Conservation (phyloP, 1,284 basidiomycete genomes). For the Sanghuangporus sanghuang region DNA sequence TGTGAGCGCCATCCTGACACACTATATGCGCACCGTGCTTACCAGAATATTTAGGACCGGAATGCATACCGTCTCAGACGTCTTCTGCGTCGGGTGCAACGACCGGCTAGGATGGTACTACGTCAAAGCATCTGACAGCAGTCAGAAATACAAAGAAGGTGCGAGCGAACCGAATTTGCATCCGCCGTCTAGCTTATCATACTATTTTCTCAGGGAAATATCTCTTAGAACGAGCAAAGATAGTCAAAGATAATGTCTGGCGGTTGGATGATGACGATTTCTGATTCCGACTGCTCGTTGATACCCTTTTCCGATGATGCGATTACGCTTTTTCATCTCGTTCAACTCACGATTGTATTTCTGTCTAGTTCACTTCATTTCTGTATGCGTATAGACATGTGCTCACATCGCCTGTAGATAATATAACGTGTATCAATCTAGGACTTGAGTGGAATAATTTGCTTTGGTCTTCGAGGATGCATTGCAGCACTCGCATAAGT, state of each 20-base stretch:
- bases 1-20: constrained; percentile 40
- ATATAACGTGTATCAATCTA: no score
- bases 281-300: not conserved
- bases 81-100: constrained; percentile 73
- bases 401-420: not conserved
- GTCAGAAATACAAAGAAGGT: constrained; percentile 90
- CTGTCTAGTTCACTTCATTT: not conserved
- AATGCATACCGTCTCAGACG: constrained; percentile 77
- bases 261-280: constrained; percentile 43
- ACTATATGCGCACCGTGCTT: not conserved
- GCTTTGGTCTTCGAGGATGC: not conserved
- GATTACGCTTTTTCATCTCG: not conserved
- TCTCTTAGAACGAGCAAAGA: constrained; percentile 74
- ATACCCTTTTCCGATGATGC: not conserved
- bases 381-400: not conserved
- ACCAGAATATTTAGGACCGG: constrained; percentile 57
- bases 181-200: not conserved
- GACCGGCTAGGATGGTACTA: constrained; percentile 83
- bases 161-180: constrained; percentile 17
- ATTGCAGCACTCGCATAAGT: not conserved
- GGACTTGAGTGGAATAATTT: not conserved
- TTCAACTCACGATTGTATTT: not conserved
- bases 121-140: constrained; percentile 69
- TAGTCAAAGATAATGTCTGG: constrained; percentile 82
- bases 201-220: constrained; percentile 57